Evolutionary conservation across 441 rosid genomes (phyloP).

Genomic region (Rhodomyrtus psidioides): DNA sequence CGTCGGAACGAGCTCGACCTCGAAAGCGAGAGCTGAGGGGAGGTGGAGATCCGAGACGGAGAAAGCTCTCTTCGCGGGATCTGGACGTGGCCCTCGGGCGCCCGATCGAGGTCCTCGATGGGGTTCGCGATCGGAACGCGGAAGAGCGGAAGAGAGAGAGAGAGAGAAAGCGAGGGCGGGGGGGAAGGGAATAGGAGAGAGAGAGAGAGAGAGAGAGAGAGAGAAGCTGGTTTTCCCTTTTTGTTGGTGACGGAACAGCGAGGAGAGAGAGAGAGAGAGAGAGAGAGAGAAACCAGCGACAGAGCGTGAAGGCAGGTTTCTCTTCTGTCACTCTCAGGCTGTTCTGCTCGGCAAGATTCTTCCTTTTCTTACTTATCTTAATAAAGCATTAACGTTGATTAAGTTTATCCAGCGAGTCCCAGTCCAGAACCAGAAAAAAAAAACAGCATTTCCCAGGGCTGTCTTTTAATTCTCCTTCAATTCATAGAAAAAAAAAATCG

Average conservation of each 20-base stretch:
- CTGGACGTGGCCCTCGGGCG: background rate
- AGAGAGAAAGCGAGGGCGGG: background rate
- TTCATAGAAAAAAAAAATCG: too few relatives aligned
- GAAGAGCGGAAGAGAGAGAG: background rate
- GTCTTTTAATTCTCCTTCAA: too few relatives aligned
- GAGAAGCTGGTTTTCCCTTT: background rate
- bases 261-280: background rate
- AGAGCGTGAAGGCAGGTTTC: conserved; percentile 1
- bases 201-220: background rate
- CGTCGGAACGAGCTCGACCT: conserved; percentile 14
- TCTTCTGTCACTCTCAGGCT: background rate
- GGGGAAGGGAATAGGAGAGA: background rate
- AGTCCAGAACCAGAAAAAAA: too few relatives aligned
- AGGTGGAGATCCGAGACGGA: background rate
- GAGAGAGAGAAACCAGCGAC: background rate
- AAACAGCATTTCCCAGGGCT: too few relatives aligned
- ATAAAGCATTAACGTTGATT: too few relatives aligned
- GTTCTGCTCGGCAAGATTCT: background rate
- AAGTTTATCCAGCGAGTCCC: too few relatives aligned
- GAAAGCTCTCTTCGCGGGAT: background rate
- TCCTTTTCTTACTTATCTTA: too few relatives aligned
- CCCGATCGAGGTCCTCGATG: background rate
- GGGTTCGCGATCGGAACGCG: background rate
- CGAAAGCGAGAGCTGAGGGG: background rate
- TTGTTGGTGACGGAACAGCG: background rate